These are phyloP conservation scores for Lipomyces yamanashiensis DNA, from an alignment of 805 yeast species.

Conservation along the genomic window DNA sequence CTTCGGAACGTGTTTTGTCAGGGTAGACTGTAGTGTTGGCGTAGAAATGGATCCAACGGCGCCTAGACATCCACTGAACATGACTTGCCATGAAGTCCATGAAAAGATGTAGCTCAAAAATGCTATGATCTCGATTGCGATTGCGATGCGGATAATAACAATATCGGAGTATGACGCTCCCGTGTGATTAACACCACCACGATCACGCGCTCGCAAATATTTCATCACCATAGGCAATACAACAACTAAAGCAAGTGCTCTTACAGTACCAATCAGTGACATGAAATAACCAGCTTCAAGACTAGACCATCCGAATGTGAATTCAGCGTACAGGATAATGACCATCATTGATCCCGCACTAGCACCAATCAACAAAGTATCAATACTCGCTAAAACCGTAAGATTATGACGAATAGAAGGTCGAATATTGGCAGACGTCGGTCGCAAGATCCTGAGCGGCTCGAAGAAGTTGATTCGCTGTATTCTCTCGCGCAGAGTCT, in stretches of 20 bases:
- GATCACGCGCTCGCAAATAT: slow-evolving; percentile 22
- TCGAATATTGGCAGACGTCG: slow-evolving; percentile 13
- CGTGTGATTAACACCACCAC: slow-evolving; percentile 3
- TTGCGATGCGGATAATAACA: slow-evolving; percentile 21
- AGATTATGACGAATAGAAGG: slow-evolving; percentile 23
- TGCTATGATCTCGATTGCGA: slow-evolving; percentile 19
- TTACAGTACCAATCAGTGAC: slow-evolving; percentile 39
- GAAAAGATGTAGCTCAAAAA: slow-evolving; percentile 4
- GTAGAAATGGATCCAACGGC: slow-evolving; percentile 26
- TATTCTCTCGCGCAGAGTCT: slow-evolving; percentile 4
- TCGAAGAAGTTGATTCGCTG: slow-evolving; percentile 32
- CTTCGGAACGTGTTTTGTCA: slow-evolving; percentile 34
- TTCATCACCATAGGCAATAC: slow-evolving; percentile 38
- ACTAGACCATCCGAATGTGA: slow-evolving; percentile 43
- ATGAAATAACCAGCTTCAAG: slow-evolving; percentile 44
- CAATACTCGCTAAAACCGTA: slow-evolving; percentile 24
- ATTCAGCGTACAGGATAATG: slow-evolving; percentile 40
- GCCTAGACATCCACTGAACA: slow-evolving; percentile 18
- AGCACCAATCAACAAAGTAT: slow-evolving; percentile 32
- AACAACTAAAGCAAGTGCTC: slow-evolving; percentile 39
- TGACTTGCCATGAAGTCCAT: slow-evolving; percentile 14
- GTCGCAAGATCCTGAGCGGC: slow-evolving; percentile 39
- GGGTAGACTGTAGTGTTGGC: slow-evolving; percentile 34
- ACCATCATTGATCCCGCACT: slow-evolving; percentile 34
- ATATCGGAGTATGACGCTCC: slow-evolving; percentile 32